phyloP scores from a whole-genome alignment of 148 eudicot species.

The Gaultheria prostrata region DNA sequence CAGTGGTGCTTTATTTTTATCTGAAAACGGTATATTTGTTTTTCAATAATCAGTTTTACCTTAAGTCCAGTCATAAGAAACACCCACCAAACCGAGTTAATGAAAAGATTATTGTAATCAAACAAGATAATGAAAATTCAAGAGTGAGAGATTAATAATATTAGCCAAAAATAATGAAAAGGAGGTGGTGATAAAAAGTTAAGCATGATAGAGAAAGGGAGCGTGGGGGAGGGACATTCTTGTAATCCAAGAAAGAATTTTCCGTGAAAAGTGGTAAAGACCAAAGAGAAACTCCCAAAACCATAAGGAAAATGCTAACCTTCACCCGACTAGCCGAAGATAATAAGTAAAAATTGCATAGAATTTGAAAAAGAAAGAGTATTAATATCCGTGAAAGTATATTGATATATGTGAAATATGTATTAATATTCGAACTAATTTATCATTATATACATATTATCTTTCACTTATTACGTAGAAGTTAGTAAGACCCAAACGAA shows the following conservation, averaged over 20 bases:
- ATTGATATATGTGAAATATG: too few relatives aligned
- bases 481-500: background rate
- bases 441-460: too few relatives aligned
- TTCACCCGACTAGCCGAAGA: too few relatives aligned
- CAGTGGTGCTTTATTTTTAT: background rate
- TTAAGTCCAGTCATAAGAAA: background rate
- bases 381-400: too few relatives aligned
- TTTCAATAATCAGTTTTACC: background rate
- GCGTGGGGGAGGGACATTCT: constrained; percentile 3
- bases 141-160: background rate
- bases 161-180: background rate
- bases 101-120: background rate
- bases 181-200: background rate
- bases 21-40: background rate
- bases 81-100: background rate
- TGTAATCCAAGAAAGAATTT: constrained; percentile 3
- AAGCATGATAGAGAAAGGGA: background rate
- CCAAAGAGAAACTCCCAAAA: background rate
- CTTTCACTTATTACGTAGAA: too few relatives aligned
- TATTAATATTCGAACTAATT: too few relatives aligned
- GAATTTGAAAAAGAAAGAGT: too few relatives aligned
- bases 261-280: background rate
- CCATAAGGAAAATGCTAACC: too few relatives aligned
- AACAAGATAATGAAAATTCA: background rate
- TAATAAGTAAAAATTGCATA: too few relatives aligned